Base-by-base conservation (phyloP, 345 rosid genomes). In the Ricinus communis region DNA sequence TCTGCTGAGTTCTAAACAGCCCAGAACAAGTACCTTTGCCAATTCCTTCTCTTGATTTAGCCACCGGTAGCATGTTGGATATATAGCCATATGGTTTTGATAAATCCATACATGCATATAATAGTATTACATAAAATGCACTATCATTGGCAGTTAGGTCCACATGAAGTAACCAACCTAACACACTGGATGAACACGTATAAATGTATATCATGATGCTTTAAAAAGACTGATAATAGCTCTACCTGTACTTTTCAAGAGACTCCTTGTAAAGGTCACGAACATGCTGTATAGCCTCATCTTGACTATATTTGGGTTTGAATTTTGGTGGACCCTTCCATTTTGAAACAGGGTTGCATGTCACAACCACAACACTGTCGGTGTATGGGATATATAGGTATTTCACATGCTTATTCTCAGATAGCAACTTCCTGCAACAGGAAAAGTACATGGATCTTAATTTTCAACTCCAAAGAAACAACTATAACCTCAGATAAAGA, bases 361-460 rank as follows among this genome's bases (percentile, higher is more conserved):
- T 90, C 74, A 95, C 98, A 79, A 93, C 90, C 71, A 95, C 97
- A 49, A 90, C 94, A 0, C 87, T 81, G 71, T 90, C 98, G 0
- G 94, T 88, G 77, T 89, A 90, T 33, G 97, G 99, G 76, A 93
- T 82, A 67, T 93, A 80, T 53, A 90, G 81, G 86, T 95, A 95
- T 85, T 95, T 95, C 71, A 95, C 86, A 79, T 95, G 99, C 87
- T 90, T 95, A 81, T 92, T 95, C 76, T 91, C 90, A 21, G 91
- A 81, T 36, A 95, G 81, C 74, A 87, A 76, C 74, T 92, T 95
- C 83, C 99, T 95, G 86, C 65, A 82, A 76, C 75, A 65, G 66
- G 19, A 64, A 60, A 71, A 57, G 62, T 18, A 22, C 11, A 40
- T 33, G 40, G 25, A 22, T 43, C 47, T 43, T 11, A n/a, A 27